Evolutionary conservation across 1,139 yeast genomes (phyloP), one percentile per base, ranked within the genome.

Genomic region (Protomyces inouyei): DNA sequence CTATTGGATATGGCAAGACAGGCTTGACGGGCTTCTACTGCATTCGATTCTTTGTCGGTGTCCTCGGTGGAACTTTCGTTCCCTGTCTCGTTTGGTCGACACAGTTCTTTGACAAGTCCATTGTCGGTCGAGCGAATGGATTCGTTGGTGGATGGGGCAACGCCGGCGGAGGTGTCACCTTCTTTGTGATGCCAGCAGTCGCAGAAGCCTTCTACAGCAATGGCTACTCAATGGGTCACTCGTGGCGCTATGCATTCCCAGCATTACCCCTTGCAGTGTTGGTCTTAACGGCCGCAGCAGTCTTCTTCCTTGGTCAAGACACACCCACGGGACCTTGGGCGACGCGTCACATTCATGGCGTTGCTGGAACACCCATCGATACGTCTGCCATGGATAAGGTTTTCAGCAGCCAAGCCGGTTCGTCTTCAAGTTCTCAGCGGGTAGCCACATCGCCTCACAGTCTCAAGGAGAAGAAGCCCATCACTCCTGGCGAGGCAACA

Each of bases 161-260:
- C 65, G 72, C 77, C 18, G 77, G 77, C 37, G 77, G 76, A 37
- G 77, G 77, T 61, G 75, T 74, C 52, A 76, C 77, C 3, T 75
- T 74, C 67, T 75, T 75, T 68, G 70, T 73, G 59, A 74, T 75
- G 76, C 77, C 77, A 12, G 76, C 76, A 2, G 68, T 75, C 6
- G 70, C 69, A 38, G 55, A 65, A 2, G 72, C 67, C 12, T 66
- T 75, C 6, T 48, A 54, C 8, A 52, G 51, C n/a, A 67, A 70
- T 32, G 76, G 76, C 1, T 74, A 69, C 67, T 52, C 70, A 6
- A 43, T 67, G 4, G 72, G 70, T 52, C 66, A 70, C n/a, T 68
- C 76, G 3, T 75, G 77, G 77, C 69, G 70, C 14, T 70, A 68
- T 28, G 68, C 77, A 0, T 75, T 75, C 65, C 70, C 70, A n/a